A percentile compares a stretch with the other conserved stretches of the same genome.
Conservation (phyloP, 208 protist species). For the Blastocrithidia nonstop region DNA sequence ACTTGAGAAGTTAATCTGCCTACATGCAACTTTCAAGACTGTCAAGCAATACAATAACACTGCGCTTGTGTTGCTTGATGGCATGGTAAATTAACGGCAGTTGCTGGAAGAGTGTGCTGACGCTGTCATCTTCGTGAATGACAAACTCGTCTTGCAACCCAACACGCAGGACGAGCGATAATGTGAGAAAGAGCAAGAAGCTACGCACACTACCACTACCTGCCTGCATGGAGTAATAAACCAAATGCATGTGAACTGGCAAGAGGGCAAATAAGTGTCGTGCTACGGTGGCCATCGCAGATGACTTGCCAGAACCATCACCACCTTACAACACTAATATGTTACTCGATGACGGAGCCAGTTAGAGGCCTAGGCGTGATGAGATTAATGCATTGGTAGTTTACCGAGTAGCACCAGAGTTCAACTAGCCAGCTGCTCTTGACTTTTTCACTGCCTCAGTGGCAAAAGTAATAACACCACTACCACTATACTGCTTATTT, state of each 20-base stretch:
- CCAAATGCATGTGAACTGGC: slow-evolving; percentile 6
- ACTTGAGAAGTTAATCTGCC: slow-evolving; percentile 23
- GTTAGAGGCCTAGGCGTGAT: not conserved
- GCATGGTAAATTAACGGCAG: slow-evolving; percentile 34
- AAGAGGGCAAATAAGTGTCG: slow-evolving; percentile 12
- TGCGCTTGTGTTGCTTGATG: slow-evolving; percentile 16
- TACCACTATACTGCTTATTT: no score
- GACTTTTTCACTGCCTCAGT: no score
- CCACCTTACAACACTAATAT: slow-evolving; percentile 43
- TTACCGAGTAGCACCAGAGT: no score
- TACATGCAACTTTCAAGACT: slow-evolving; percentile 44
- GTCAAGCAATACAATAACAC: slow-evolving; percentile 41
- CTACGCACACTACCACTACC: slow-evolving; percentile 23
- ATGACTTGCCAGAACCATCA: slow-evolving; percentile 68
- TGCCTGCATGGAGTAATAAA: slow-evolving; percentile 42
- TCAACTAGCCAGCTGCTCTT: no score
- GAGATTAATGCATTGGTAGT: no score
- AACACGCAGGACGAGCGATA: slow-evolving; percentile 16
- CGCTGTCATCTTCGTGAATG: slow-evolving; percentile 27
- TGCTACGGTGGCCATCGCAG: slow-evolving; percentile 26
- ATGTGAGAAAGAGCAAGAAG: slow-evolving; percentile 37
- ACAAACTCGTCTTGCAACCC: slow-evolving; percentile 30
- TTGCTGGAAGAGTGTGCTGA: slow-evolving; percentile 23
- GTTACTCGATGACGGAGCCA: slow-evolving; percentile 2
- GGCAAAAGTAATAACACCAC: no score